These are phyloP conservation scores for Linum usitatissimum DNA, from an alignment of 345 rosid species.

Conservation along the genomic window DNA sequence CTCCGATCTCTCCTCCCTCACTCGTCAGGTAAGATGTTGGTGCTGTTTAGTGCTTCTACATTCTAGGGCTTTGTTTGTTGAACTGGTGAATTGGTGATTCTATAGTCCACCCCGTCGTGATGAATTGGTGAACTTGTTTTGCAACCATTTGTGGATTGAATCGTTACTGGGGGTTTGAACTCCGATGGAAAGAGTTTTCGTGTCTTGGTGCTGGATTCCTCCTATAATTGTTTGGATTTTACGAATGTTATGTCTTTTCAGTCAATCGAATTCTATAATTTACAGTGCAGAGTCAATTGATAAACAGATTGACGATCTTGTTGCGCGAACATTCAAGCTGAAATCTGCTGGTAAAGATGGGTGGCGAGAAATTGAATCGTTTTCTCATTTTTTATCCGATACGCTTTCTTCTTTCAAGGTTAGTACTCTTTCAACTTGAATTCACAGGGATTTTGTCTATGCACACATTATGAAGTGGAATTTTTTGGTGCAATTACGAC, in stretches of 20 bases:
- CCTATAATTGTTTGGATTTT: too few species aligned
- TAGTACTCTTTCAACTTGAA: background rate
- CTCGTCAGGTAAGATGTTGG: slow-evolving; percentile 37
- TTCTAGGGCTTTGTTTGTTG: background rate
- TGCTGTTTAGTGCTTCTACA: background rate
- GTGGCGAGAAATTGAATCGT: slow-evolving; percentile 47
- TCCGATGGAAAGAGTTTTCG: too few species aligned
- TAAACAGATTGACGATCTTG: slow-evolving; percentile 72
- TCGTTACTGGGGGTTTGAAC: too few species aligned
- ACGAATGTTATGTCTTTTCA: background rate
- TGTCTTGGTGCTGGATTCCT: too few species aligned
- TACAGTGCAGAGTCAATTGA: background rate
- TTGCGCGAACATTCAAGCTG: slow-evolving; percentile 49
- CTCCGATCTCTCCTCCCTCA: slow-evolving; percentile 49
- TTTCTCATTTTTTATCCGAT: slow-evolving; percentile 39
- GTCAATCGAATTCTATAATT: background rate
- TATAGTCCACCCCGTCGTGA: too few species aligned
- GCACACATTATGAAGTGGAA: background rate
- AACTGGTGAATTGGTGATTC: background rate
- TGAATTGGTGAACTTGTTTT: too few species aligned
- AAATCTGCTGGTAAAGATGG: slow-evolving; percentile 35
- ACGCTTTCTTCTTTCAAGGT: slow-evolving; percentile 69
- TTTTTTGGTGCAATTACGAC: slow-evolving; percentile 21
- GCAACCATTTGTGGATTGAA: too few species aligned
- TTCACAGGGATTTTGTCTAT: background rate